Evolutionary conservation across 768 basidiomycete species (phyloP).

Genomic region (Suillus americanus): DNA sequence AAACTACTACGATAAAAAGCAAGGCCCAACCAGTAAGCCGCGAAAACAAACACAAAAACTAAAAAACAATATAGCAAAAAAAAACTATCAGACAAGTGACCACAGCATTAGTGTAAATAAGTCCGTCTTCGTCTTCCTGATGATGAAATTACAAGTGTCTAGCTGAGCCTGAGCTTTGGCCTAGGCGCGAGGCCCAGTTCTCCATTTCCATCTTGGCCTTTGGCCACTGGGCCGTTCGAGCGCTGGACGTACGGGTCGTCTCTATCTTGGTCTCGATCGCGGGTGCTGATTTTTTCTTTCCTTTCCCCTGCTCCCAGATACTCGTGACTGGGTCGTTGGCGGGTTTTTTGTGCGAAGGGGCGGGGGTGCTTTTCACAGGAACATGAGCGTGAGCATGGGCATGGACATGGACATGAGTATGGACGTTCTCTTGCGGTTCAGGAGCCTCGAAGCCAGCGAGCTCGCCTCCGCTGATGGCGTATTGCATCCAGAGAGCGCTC

Average conservation of each 20-base stretch:
- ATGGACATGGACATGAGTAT: not conserved
- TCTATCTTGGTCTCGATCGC: not conserved
- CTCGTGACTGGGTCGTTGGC: slow-evolving; percentile 2
- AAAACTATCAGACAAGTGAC: not conserved
- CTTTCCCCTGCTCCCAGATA: slow-evolving; percentile 26
- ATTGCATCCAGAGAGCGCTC: slow-evolving; percentile 29
- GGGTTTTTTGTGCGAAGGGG: slow-evolving; percentile 10
- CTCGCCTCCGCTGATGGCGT: slow-evolving; percentile 27
- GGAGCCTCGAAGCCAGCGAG: slow-evolving; percentile 14
- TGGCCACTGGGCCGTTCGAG: slow-evolving; percentile 30
- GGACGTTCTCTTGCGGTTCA: slow-evolving; percentile 5
- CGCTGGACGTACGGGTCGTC: slow-evolving; percentile 28
- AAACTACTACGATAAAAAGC: slow-evolving; percentile 2
- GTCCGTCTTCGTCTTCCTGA: not conserved
- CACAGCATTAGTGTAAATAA: slow-evolving; percentile 2
- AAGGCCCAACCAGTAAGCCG: not conserved
- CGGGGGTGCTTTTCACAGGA: not conserved
- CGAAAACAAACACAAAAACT: not conserved
- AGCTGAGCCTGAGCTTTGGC: slow-evolving; percentile 31
- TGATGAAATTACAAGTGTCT: slow-evolving; percentile 25
- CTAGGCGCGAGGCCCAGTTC: slow-evolving; percentile 29
- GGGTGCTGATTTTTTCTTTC: slow-evolving; percentile 19
- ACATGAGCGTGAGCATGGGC: not conserved
- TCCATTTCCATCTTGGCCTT: slow-evolving; percentile 32
- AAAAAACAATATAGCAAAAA: slow-evolving; percentile 2